Evolutionary conservation across 768 basidiomycete species (phyloP).

Genomic region (Rhizopogon roseolus): DNA sequence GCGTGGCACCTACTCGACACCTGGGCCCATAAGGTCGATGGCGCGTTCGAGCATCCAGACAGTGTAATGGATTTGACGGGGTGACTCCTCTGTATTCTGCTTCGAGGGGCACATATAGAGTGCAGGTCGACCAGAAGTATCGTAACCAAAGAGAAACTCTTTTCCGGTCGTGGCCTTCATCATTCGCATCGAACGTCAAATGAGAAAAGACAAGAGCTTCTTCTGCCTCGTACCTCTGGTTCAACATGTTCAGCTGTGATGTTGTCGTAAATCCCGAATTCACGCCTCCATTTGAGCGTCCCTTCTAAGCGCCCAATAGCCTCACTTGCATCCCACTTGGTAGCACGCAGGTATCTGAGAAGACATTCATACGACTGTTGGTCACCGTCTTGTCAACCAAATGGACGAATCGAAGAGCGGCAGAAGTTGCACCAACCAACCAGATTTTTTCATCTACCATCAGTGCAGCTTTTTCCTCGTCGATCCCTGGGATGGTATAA

Average conservation of each 20-base stretch:
- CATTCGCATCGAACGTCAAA: neutral
- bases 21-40: conserved; percentile 74
- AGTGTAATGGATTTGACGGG: conserved; percentile 65
- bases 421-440: conserved; percentile 42
- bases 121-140: conserved; percentile 57
- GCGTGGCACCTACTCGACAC: conserved; percentile 60
- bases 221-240: conserved; percentile 55
- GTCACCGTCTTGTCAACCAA: neutral
- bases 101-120: conserved; percentile 64
- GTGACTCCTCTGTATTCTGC: conserved; percentile 73
- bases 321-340: conserved; percentile 61
- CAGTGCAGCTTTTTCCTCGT: conserved; percentile 39
- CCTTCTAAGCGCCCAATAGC: conserved; percentile 64
- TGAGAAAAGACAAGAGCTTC: neutral
- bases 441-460: conserved; percentile 72
- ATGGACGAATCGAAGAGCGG: neutral
- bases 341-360: conserved; percentile 72
- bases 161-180: conserved; percentile 76
- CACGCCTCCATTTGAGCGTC: conserved; percentile 77
- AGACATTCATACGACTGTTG: conserved; percentile 62
- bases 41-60: conserved; percentile 77
- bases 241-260: conserved; percentile 62
- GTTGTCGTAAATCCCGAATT: conserved; percentile 65
- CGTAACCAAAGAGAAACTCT: conserved; percentile 73
- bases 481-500: conserved; percentile 47